phyloP scores from a whole-genome alignment of 768 basidiomycete species.

The Pleurotus platypus region DNA sequence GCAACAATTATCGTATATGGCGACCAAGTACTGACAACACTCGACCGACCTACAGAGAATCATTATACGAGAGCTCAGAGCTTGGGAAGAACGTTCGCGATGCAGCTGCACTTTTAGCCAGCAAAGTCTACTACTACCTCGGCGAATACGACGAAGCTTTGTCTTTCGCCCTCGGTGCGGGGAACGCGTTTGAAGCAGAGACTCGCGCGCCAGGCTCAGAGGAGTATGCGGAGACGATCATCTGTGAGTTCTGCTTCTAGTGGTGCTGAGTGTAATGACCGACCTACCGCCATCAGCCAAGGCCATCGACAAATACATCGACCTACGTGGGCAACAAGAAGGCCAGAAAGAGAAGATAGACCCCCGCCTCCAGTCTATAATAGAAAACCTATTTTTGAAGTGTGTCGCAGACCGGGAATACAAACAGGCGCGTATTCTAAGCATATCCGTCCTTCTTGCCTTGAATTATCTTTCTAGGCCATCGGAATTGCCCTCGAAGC shows the following conservation, averaged over 20 bases:
- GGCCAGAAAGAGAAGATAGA: constrained; percentile 65
- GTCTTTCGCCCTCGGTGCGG: constrained; percentile 91
- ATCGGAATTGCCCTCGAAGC: constrained; percentile 95
- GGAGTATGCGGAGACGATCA: constrained; percentile 93
- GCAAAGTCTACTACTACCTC: constrained; percentile 97
- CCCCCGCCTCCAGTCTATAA: constrained; percentile 73
- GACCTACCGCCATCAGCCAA: constrained; percentile 55
- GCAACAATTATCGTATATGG: constrained; percentile 23
- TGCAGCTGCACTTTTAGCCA: constrained; percentile 87
- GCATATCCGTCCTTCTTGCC: constrained; percentile 12
- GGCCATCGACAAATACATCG: constrained; percentile 92
- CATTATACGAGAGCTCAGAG: constrained; percentile 80
- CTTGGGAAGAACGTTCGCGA: constrained; percentile 72
- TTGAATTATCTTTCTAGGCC: constrained; percentile 46
- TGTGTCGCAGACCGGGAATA: constrained; percentile 88
- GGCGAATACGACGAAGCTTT: constrained; percentile 95
- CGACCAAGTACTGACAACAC: background rate
- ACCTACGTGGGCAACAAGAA: constrained; percentile 51
- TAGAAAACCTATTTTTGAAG: constrained; percentile 83
- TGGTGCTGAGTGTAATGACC: background rate
- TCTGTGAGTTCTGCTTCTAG: constrained; percentile 56
- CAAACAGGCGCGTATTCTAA: constrained; percentile 60
- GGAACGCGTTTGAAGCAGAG: constrained; percentile 79
- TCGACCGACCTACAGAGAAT: constrained; percentile 57
- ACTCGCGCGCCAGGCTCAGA: constrained; percentile 57